These are phyloP conservation scores for Tirmania nivea DNA, from an alignment of 495 filamentous ascomycete species.

Conservation along the genomic window DNA sequence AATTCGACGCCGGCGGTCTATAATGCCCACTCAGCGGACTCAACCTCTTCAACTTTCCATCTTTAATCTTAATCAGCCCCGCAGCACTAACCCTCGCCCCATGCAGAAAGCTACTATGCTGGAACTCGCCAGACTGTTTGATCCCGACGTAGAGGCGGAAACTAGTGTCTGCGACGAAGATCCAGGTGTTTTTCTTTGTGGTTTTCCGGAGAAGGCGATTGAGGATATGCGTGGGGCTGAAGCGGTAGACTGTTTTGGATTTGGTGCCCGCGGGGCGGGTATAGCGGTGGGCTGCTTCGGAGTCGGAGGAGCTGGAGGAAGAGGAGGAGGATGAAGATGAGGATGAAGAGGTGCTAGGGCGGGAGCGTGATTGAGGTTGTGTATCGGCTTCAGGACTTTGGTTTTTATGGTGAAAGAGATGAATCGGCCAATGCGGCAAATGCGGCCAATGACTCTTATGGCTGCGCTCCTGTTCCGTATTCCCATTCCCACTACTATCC, in stretches of 20 bases:
- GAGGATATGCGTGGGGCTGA: slow-evolving; percentile 46
- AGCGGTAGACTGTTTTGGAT: slow-evolving; percentile 39
- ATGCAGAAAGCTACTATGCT: slow-evolving; percentile 73
- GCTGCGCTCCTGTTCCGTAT: too few species aligned
- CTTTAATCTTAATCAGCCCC: slow-evolving; percentile 62
- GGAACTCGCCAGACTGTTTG: slow-evolving; percentile 71
- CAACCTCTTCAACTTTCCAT: slow-evolving; percentile 45
- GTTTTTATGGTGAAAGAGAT: too few species aligned
- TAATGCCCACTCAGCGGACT: slow-evolving; percentile 56
- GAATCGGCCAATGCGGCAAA: not conserved
- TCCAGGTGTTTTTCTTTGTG: slow-evolving; percentile 64
- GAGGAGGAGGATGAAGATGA: slow-evolving; percentile 6
- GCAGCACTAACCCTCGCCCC: slow-evolving; percentile 63
- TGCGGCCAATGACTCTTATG: not conserved
- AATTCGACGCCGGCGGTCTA: slow-evolving; percentile 55
- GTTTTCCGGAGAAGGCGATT: slow-evolving; percentile 50
- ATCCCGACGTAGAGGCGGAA: slow-evolving; percentile 80
- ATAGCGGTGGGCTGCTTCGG: slow-evolving; percentile 29
- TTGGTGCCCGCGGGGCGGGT: slow-evolving; percentile 25
- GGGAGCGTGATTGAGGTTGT: too few species aligned
- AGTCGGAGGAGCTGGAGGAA: slow-evolving; percentile 9
- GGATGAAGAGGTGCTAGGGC: not conserved
- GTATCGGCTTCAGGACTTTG: too few species aligned
- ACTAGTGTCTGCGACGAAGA: slow-evolving; percentile 72
- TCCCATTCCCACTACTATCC: too few species aligned